Base-by-base conservation (phyloP, 202 grass and related monocot species). In the Bolboschoenoplectus hybrid region DNA sequence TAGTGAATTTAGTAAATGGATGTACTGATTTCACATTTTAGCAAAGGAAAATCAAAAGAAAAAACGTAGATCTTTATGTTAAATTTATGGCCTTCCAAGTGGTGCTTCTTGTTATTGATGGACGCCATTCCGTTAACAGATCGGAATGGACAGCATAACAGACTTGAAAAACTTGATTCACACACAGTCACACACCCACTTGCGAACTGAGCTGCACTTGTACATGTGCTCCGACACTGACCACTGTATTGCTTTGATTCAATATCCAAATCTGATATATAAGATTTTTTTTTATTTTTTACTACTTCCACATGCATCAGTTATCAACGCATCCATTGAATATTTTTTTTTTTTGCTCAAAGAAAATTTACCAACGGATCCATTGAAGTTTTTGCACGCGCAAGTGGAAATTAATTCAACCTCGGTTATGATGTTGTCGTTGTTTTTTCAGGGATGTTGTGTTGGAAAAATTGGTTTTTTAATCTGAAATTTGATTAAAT, bases 1-100 rank as follows among this genome's bases (percentile, higher is more conserved):
- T 70, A 65, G 66, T 67, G 26, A 84, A 84, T 84, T 45, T 84
- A 62, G 47, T 69, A 39, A 84, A 83, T 84, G 63, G 45, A 69
- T 84, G 64, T 82, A 82, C 17, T 82, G 80, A 82, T 82, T 63
- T 67, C 62, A 69, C 47, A 52, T 55, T 67, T 44, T 68, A 84
- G 20, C 66, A 84, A 70, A 84, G 32, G 36, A 84, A 69, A 68
- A 70, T 43, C 0, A 84, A 84, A 67, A 66, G 10, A n/a, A 17
- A 55, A 82, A 70, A 32, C 2, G 20, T 70, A 56, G 4, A 40
- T 70, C 64, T 55, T 17, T 82, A 26, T 67, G n/a, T 82, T 26
- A 82, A 82, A 67, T 51, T 81, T 14, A 50, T 34, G 35, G 58
- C 55, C 68, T 50, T 26, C 4, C 4, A 40, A 79, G 52, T 79